Percentiles rank a stretch among this genome's conserved stretches.
phyloP scores from a whole-genome alignment of 805 yeast species.

The Ogataea ganodermae region DNA sequence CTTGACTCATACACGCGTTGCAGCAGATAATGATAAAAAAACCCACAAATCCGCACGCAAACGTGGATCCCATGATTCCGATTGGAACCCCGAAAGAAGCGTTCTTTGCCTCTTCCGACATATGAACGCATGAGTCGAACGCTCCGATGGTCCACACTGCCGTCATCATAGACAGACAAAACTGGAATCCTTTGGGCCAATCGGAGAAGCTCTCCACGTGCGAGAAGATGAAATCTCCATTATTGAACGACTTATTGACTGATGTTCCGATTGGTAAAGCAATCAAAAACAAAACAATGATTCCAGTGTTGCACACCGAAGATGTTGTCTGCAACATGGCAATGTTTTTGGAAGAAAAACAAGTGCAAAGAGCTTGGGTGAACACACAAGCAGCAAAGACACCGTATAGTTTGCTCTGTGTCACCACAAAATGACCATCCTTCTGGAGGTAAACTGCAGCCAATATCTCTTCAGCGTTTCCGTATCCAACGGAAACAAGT shows the following conservation, averaged over 20 bases:
- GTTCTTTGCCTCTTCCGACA: constrained; percentile 69
- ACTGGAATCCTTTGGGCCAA: constrained; percentile 64
- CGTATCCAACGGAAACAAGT: constrained; percentile 69
- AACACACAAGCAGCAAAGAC: constrained; percentile 63
- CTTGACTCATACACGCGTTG: constrained; percentile 54
- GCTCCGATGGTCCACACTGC: constrained; percentile 77
- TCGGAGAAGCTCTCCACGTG: constrained; percentile 49
- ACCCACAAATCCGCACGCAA: constrained; percentile 59
- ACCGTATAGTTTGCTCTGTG: constrained; percentile 59
- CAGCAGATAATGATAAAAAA: constrained; percentile 55
- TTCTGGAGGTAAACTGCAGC: constrained; percentile 54
- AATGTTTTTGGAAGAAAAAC: constrained; percentile 55
- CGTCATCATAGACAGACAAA: constrained; percentile 51
- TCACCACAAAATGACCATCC: constrained; percentile 57
- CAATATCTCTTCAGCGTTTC: constrained; percentile 61
- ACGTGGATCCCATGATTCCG: constrained; percentile 61
- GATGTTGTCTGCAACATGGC: constrained; percentile 63
- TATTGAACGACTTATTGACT: constrained; percentile 42
- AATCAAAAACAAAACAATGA: constrained; percentile 57
- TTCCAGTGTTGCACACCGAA: constrained; percentile 51
- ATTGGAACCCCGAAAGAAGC: constrained; percentile 64
- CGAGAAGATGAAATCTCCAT: constrained; percentile 57
- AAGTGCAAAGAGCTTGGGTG: constrained; percentile 53
- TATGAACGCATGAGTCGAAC: constrained; percentile 70
- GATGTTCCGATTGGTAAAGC: constrained; percentile 65